phyloP scores from a whole-genome alignment of 2,329 filamentous ascomycete genomes.

The Alternaria sp. region DNA sequence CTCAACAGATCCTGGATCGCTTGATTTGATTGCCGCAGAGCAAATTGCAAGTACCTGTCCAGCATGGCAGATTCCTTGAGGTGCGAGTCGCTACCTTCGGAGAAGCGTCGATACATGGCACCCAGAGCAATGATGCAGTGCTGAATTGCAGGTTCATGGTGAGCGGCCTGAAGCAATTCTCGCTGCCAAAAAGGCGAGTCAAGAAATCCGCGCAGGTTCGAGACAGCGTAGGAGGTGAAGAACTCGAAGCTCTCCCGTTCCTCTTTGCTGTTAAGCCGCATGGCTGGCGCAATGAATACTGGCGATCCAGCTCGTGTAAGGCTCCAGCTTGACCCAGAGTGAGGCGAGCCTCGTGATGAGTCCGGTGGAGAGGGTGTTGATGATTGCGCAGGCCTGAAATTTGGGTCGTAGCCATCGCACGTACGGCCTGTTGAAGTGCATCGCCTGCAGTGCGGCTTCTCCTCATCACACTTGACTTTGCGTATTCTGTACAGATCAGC shows the following conservation, averaged over 20 bases:
- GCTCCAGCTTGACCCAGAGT: neutral
- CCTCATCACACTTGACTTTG: slow-evolving; percentile 47
- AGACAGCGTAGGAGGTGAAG: slow-evolving; percentile 36
- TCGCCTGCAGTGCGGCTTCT: slow-evolving; percentile 41
- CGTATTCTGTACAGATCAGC: slow-evolving; percentile 36
- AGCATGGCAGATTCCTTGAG: slow-evolving; percentile 34
- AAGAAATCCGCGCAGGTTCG: slow-evolving; percentile 39
- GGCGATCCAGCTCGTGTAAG: slow-evolving; percentile 17
- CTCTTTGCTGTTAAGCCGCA: slow-evolving; percentile 31
- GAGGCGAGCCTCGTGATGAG: slow-evolving; percentile 1
- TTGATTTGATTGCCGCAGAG: slow-evolving; percentile 44
- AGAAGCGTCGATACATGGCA: slow-evolving; percentile 46
- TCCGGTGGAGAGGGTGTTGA: slow-evolving; percentile 8
- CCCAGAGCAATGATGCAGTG: slow-evolving; percentile 44
- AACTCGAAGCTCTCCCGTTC: slow-evolving; percentile 45
- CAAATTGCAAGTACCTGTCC: slow-evolving; percentile 40
- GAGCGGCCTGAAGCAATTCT: slow-evolving; percentile 44
- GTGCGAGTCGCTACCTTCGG: slow-evolving; percentile 27
- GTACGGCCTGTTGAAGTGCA: slow-evolving; percentile 45
- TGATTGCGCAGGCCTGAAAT: slow-evolving; percentile 12
- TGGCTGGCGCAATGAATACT: slow-evolving; percentile 22
- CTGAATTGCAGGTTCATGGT: slow-evolving; percentile 41
- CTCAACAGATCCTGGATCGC: slow-evolving; percentile 37
- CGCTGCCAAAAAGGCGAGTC: slow-evolving; percentile 45
- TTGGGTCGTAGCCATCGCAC: slow-evolving; percentile 43